Conservation (phyloP, 768 basidiomycete genomes). For the Suillus variegatus region DNA sequence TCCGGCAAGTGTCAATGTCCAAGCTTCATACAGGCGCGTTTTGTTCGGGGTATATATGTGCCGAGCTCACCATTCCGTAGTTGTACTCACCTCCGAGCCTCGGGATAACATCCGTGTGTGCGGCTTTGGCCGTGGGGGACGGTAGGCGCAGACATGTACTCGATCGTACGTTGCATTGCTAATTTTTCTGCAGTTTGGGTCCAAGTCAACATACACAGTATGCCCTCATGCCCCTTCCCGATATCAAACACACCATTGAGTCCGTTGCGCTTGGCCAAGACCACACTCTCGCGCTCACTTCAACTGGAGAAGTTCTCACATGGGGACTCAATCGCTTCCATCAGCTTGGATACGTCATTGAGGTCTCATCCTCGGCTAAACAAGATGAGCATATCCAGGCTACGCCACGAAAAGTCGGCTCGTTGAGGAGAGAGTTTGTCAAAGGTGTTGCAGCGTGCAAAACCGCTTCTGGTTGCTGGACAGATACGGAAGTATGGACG, state of each 20-base stretch:
- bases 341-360: constrained; percentile 86
- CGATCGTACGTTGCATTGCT: constrained; percentile 2
- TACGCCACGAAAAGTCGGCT: constrained; percentile 73
- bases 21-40: constrained; percentile 80
- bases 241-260: constrained; percentile 51
- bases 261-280: constrained; percentile 90
- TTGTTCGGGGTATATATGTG: neutral
- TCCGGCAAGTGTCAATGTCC: constrained; percentile 76
- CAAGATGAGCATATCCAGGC: constrained; percentile 77
- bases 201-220: constrained; percentile 79
- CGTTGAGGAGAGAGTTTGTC: constrained; percentile 77
- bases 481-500: constrained; percentile 66
- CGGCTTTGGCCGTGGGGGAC: constrained; percentile 87
- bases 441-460: constrained; percentile 86
- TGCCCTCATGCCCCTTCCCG: constrained; percentile 57
- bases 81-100: constrained; percentile 71
- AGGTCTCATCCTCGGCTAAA: constrained; percentile 46
- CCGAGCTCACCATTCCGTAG: constrained; percentile 23
- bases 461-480: constrained; percentile 89
- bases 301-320: constrained; percentile 77
- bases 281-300: constrained; percentile 87
- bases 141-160: constrained; percentile 44
- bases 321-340: constrained; percentile 92
- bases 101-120: constrained; percentile 79
- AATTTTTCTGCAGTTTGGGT: constrained; percentile 55